Evolutionary conservation across 228 moss, liverwort and hornwort genomes (phyloP), one percentile per base, ranked within the genome.

Genomic region (Sphagnum fallax): DNA sequence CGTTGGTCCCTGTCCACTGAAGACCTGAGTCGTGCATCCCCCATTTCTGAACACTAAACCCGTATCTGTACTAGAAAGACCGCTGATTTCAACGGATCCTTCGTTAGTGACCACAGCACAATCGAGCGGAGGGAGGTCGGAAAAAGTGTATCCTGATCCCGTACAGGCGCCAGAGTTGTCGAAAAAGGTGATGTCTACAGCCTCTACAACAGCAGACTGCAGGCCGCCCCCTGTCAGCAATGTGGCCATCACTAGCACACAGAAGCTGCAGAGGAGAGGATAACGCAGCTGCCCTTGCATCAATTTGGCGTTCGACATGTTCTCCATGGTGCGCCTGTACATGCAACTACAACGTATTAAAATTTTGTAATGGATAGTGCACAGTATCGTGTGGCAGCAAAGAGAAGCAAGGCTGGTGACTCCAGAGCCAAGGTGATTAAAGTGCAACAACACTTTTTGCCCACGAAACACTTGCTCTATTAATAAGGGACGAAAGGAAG

Each of bases 151-250:
- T 48, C 72, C 76, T 0, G 58, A 6, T 1, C 68, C 72, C 0
- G 49, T 6, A 5, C 76, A 76, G 1, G 13, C 68, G 12, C 0
- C 47, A 10, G 0, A 0, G 0, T 16, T 11, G 63, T 15, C 18
- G 47, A 72, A 68, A 6, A 57, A 67, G 5, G 63, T 58, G 59
- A 76, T 71, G 49, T 72, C 76, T 18, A 76, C 76, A 11, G 64
- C 76, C 48, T 60, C 0, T 14, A 64, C 68, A 0, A 0, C 0
- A 70, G 70, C 52, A 5, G 49, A 58, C 4, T 32, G 32, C 32
- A 32, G 32, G 32, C 2, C 32, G 32, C 5, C 13, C 52, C 10
- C 48, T 0, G 60, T 6, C 0, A 50, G 62, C 72, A 64, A 5
- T 49, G 16, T 63, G 6, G 66, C 6, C 52, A 70, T 6, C 5